Evolutionary conservation across 1,139 yeast species (phyloP), one percentile per base, ranked within the genome.

Genomic region (Zygosaccharomyces pseudobailii): DNA sequence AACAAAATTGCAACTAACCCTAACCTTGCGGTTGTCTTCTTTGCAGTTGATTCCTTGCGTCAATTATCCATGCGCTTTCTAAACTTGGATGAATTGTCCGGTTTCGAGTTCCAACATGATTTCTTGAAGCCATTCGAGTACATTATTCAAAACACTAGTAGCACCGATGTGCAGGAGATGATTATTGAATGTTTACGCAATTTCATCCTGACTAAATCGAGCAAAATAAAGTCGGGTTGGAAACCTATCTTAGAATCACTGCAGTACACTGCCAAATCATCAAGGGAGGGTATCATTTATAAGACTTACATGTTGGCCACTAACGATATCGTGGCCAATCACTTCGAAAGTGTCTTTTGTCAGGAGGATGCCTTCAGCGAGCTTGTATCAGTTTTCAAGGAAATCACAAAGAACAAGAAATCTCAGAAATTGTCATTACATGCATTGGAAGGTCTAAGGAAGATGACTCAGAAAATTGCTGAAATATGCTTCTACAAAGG

Each of bases 81-180:
- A 60, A 95, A 88, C 52, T 80, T 92, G 55, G 97, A 92, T 51
- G 99, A 94, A 66, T 77, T 94, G 65, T 79, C 97, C 0, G 96
- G 94, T 63, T 94, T 94, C 74, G 90, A 87, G 67, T 94, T 94
- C 69, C 98, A 94, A 67, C 85, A 85, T 59, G 97, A 92, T 62
- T 94, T 94, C 60, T 75, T 94, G 63, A 82, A 83, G 61, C 98
- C 98, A 2, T 94, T 90, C 68, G 90, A 86, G 58, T 84, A 84
- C 63, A 82, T 89, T 21, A 76, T 92, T 58, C 67, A 72, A 41
- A 79, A 87, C 61, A 87, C 87, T 54, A 74, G 74, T 10, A 80
- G 85, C 34, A 66, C 76, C 13, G 87, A 84, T 47, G 92, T 89
- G 25, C 87, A 86, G 62, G 95, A 87, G 51, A 83, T 92, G 90